Evolutionary conservation across 805 yeast species (phyloP).

Genomic region (Metschnikowia kunwiensis): DNA sequence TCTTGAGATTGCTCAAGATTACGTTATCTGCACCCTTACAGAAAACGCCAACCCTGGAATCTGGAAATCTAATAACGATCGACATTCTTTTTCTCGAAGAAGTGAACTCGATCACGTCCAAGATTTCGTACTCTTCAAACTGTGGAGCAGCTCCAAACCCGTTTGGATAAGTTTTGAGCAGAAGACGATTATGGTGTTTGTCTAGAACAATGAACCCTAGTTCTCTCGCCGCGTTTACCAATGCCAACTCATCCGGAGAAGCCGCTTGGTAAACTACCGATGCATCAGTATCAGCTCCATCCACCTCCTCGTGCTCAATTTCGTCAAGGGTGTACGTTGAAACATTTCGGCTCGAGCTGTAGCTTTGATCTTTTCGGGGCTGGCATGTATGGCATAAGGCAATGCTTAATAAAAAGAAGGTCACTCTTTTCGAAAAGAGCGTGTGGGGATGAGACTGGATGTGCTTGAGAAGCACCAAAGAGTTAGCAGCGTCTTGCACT

Average conservation of each 20-base stretch:
- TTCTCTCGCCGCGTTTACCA: slow-evolving; percentile 92
- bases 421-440: slow-evolving; percentile 65
- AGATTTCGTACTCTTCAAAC: slow-evolving; percentile 65
- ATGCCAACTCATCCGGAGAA: slow-evolving; percentile 94
- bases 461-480: slow-evolving; percentile 65
- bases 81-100: slow-evolving; percentile 94
- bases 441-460: slow-evolving; percentile 71
- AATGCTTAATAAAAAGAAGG: slow-evolving; percentile 73
- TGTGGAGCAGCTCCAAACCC: slow-evolving; percentile 69
- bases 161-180: slow-evolving; percentile 75
- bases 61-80: slow-evolving; percentile 73
- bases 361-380: slow-evolving; percentile 50
- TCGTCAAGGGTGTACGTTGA: slow-evolving; percentile 23
- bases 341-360: slow-evolving; percentile 5
- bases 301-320: slow-evolving; percentile 12
- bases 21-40: slow-evolving; percentile 97
- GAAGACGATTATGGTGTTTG: slow-evolving; percentile 55
- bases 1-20: slow-evolving; percentile 68
- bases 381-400: slow-evolving; percentile 90
- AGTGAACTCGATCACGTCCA: slow-evolving; percentile 82
- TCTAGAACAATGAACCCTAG: slow-evolving; percentile 85
- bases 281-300: slow-evolving; percentile 30
- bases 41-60: slow-evolving; percentile 66
- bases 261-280: slow-evolving; percentile 83
- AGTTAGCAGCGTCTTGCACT: slow-evolving; percentile 40